Evolutionary conservation across 2,329 filamentous ascomycete species (phyloP).

Genomic region (Cordyceps pruinosa): DNA sequence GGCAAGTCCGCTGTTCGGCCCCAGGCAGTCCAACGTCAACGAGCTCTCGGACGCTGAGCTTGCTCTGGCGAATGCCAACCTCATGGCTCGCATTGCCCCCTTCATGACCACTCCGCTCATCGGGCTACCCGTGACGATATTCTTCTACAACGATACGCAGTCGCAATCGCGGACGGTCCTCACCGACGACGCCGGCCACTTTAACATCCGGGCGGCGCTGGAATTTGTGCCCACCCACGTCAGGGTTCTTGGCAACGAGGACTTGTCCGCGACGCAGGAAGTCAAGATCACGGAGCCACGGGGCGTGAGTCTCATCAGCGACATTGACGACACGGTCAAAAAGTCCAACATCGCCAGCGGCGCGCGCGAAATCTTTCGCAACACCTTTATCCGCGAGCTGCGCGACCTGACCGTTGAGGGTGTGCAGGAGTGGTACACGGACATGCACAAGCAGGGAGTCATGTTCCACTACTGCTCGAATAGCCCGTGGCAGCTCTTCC

Average conservation of each 20-base stretch:
- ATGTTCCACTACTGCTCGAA: conserved; percentile 98
- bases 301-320: conserved; percentile 89
- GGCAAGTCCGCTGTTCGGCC: conserved; percentile 35
- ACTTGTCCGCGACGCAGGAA: conserved; percentile 72
- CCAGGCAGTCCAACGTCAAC: conserved; percentile 32
- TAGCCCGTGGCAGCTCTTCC: conserved; percentile 95
- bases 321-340: conserved; percentile 97
- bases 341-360: conserved; percentile 84
- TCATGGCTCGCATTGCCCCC: conserved; percentile 80
- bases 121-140: conserved; percentile 74
- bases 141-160: conserved; percentile 83
- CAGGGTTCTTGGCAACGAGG: conserved; percentile 77
- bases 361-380: conserved; percentile 89
- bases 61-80: conserved; percentile 70
- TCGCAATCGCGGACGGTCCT: conserved; percentile 79
- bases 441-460: conserved; percentile 72
- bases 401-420: conserved; percentile 76
- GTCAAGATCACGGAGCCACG: conserved; percentile 68
- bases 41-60: conserved; percentile 73
- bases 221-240: conserved; percentile 90
- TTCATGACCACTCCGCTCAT: conserved; percentile 82
- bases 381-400: conserved; percentile 86
- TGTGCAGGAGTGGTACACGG: conserved; percentile 82
- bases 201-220: conserved; percentile 69
- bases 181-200: conserved; percentile 88